Evolutionary conservation across 2,329 filamentous ascomycete genomes (phyloP).

Genomic region (Aspergillus sp.): DNA sequence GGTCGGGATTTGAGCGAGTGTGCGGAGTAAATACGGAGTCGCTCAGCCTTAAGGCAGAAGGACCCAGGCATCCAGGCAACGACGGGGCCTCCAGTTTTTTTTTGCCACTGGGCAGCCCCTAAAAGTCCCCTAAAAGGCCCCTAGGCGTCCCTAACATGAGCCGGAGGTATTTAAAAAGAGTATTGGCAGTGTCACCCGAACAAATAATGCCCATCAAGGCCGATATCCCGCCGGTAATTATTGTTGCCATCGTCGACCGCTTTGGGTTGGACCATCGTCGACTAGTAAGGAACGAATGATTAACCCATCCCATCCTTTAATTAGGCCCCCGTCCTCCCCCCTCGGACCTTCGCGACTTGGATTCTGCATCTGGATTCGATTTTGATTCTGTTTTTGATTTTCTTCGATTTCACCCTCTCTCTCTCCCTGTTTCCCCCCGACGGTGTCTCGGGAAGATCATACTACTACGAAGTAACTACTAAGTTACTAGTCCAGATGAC

Average conservation of each 20-base stretch:
- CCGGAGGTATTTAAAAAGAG: neutral
- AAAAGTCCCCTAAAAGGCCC: neutral
- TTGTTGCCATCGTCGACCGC: slow-evolving; percentile 1
- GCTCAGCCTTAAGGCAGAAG: neutral
- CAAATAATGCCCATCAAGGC: neutral
- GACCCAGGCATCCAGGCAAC: slow-evolving; percentile 5
- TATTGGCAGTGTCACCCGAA: neutral
- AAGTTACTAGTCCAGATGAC: slow-evolving; percentile 5
- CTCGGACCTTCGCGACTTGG: no score
- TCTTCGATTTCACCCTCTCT: neutral
- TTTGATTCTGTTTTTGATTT: neutral
- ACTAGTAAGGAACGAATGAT: neutral
- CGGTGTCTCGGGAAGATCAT: slow-evolving; percentile 1
- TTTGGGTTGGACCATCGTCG: slow-evolving; percentile 2
- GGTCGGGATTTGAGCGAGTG: no score
- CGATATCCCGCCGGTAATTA: neutral
- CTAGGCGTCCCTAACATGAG: slow-evolving; percentile 4
- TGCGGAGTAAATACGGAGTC: no score
- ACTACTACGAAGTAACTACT: neutral
- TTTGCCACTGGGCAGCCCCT: slow-evolving; percentile 1
- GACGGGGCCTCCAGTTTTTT: neutral
- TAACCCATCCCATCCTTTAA: slow-evolving; percentile 1
- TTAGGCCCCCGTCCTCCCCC: slow-evolving; percentile 10
- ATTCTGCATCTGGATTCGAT: no score
- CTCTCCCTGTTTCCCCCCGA: neutral